Conservation (phyloP, 257 asterid species). For the Phtheirospermum japonicum region DNA sequence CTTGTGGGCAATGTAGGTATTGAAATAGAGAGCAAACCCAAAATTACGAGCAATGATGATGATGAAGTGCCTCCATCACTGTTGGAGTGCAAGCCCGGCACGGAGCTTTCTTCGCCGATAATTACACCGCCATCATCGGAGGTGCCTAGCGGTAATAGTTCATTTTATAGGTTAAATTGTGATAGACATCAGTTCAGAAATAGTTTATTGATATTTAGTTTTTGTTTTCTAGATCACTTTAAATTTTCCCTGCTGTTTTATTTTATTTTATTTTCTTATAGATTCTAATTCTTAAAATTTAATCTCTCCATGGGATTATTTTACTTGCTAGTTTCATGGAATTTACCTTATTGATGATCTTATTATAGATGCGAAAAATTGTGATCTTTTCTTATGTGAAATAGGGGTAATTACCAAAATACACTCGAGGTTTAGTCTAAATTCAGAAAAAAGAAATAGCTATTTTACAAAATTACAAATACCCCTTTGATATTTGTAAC, state of each 20-base stretch:
- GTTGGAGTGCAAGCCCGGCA: conserved; percentile 32
- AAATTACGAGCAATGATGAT: conserved; percentile 29
- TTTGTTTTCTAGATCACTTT: conserved; percentile 13
- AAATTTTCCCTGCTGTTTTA: not conserved
- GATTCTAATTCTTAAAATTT: not conserved
- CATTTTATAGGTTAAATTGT: not conserved
- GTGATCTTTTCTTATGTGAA: too few relatives aligned
- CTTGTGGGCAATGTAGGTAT: conserved; percentile 35
- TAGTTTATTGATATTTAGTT: not conserved
- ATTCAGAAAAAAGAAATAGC: too few relatives aligned
- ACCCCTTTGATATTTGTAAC: not conserved
- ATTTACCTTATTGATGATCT: too few relatives aligned
- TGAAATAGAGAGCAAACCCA: conserved; percentile 43
- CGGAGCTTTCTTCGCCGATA: conserved; percentile 34
- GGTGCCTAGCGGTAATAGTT: conserved; percentile 39
- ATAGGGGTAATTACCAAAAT: too few relatives aligned
- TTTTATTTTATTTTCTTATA: not conserved
- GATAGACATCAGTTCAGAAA: too few relatives aligned
- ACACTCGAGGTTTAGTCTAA: too few relatives aligned
- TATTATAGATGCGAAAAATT: too few relatives aligned
- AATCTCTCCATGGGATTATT: too few relatives aligned
- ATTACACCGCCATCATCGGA: conserved; percentile 43
- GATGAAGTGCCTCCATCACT: conserved; percentile 34
- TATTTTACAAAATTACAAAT: too few relatives aligned
- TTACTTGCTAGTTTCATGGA: too few relatives aligned